These are phyloP conservation scores for Tricholoma matsutake DNA, from an alignment of 768 basidiomycete genomes.

Conservation along the genomic window DNA sequence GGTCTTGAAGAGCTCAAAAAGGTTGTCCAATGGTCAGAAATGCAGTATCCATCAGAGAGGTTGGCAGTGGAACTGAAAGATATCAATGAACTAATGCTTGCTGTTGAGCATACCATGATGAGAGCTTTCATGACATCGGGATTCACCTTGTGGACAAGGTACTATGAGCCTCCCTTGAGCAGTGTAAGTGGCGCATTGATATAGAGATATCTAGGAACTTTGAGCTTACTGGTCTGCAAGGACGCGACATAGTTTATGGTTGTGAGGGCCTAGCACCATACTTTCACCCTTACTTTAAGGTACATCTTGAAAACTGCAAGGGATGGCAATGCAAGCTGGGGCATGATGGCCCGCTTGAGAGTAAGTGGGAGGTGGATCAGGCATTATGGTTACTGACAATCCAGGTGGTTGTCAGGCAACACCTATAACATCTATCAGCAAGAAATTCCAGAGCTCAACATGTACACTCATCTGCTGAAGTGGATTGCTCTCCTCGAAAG, in stretches of 20 bases:
- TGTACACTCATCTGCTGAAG: too few relatives aligned
- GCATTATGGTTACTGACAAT: neutral
- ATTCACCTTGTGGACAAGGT: conserved; percentile 16
- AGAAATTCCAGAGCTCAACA: too few relatives aligned
- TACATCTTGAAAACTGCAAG: neutral
- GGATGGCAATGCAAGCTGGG: neutral
- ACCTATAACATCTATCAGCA: too few relatives aligned
- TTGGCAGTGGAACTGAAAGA: too few relatives aligned
- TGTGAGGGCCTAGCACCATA: conserved; percentile 16
- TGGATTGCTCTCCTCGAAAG: too few relatives aligned
- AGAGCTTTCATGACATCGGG: conserved; percentile 14
- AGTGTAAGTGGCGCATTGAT: neutral
- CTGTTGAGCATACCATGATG: conserved; percentile 12
- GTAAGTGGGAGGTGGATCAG: neutral
- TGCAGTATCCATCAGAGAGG: too few relatives aligned
- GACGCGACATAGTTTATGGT: conserved; percentile 3
- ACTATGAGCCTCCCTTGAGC: neutral
- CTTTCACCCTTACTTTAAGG: conserved; percentile 17
- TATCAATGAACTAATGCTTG: conserved; percentile 6
- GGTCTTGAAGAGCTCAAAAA: too few relatives aligned
- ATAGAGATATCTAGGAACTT: conserved; percentile 5
- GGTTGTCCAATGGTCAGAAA: too few relatives aligned
- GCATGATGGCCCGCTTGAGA: neutral
- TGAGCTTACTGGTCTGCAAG: conserved; percentile 11
- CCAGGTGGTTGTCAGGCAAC: too few relatives aligned